Percentiles rank a stretch among this genome's conserved stretches.
These are phyloP conservation scores for Camellia japonica DNA, from an alignment of 148 eudicot species.

Conservation along the genomic window DNA sequence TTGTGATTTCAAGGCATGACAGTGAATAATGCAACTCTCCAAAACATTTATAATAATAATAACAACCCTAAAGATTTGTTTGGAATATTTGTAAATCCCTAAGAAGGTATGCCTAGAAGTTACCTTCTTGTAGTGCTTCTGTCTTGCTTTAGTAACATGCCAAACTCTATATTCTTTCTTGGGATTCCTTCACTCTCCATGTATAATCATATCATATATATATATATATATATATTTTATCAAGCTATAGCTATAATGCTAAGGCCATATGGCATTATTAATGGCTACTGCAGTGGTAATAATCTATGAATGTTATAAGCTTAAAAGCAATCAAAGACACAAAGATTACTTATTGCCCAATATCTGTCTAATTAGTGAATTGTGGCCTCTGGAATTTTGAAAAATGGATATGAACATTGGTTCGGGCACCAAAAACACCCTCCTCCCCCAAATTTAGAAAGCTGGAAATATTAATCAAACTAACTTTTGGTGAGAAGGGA, in stretches of 20 bases:
- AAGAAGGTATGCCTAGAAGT: slow-evolving; percentile 32
- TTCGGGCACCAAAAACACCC: too few species aligned
- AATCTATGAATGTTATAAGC: slow-evolving; percentile 3
- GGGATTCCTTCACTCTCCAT: slow-evolving; percentile 42
- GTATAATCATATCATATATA: slow-evolving; percentile 8
- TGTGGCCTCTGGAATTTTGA: neutral
- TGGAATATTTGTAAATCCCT: slow-evolving; percentile 44
- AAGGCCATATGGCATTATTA: neutral
- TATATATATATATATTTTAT: slow-evolving; percentile 4
- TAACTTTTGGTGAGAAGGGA: slow-evolving; percentile 6
- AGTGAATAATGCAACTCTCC: slow-evolving; percentile 15
- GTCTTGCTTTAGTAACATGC: slow-evolving; percentile 46
- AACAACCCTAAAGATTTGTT: slow-evolving; percentile 25
- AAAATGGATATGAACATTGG: too few species aligned
- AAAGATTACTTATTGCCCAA: neutral
- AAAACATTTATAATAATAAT: slow-evolving; percentile 17
- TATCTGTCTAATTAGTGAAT: neutral
- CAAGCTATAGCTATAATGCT: slow-evolving; percentile 4
- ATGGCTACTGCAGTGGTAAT: neutral
- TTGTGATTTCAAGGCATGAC: slow-evolving; percentile 23
- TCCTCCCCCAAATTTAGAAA: too few species aligned
- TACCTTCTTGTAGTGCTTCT: slow-evolving; percentile 11
- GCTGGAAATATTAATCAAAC: neutral
- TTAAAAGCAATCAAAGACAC: neutral
- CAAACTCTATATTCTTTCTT: slow-evolving; percentile 42